These are phyloP conservation scores for Aspergillus asperescens DNA, from an alignment of 495 filamentous ascomycete genomes.

Conservation along the genomic window DNA sequence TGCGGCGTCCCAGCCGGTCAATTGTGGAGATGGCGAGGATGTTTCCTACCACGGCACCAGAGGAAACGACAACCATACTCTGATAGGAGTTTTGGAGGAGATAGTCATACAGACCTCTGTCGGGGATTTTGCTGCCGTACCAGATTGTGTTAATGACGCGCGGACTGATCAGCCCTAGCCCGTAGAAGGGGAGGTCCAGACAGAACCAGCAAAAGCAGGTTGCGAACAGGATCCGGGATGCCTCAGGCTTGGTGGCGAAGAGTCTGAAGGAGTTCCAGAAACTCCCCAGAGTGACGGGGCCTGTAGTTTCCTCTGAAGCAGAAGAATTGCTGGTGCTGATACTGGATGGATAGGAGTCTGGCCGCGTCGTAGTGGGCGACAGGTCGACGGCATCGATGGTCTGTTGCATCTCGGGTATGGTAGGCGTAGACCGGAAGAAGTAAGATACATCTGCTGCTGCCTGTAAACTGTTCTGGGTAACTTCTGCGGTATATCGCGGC, in stretches of 20 bases:
- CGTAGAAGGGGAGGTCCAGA: constrained; percentile 12
- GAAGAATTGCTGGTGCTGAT: background rate
- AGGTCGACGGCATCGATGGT: background rate
- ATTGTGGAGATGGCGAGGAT: constrained; percentile 7
- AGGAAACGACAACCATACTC: constrained; percentile 12
- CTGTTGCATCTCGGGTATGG: background rate
- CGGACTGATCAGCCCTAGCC: constrained; percentile 11
- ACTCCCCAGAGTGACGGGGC: background rate
- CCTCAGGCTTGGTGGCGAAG: background rate
- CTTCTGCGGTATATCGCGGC: constrained; percentile 45
- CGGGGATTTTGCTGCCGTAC: background rate
- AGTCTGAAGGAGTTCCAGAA: constrained; percentile 2
- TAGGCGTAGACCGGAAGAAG: constrained; percentile 4
- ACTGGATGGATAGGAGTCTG: background rate
- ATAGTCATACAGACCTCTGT: background rate
- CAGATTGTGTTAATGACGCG: constrained; percentile 10
- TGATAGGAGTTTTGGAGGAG: constrained; percentile 2
- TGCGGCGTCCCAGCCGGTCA: constrained; percentile 10
- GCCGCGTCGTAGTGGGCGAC: background rate
- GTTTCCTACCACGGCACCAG: constrained; percentile 10
- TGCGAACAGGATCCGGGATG: constrained; percentile 3
- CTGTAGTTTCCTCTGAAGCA: background rate
- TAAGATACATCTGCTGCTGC: constrained; percentile 17
- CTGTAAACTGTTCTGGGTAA: constrained; percentile 31
- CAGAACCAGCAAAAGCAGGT: constrained; percentile 13